Evolutionary conservation across 164 flowering plant species (phyloP), one percentile per base, ranked within the genome.

Genomic region (Annona cherimola): DNA sequence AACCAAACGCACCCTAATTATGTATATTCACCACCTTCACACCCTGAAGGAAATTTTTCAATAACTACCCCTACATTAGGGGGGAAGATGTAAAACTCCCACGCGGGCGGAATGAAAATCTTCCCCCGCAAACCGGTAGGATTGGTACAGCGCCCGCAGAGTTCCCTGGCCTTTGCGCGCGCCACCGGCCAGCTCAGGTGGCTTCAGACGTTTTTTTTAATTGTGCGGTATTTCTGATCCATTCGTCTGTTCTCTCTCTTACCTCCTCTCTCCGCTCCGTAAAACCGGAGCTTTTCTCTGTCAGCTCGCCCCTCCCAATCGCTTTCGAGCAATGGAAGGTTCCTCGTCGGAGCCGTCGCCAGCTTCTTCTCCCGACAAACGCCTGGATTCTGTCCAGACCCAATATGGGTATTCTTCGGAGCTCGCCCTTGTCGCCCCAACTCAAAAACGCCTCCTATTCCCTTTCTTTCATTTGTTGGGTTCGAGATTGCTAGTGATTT

Each of bases 341-440:
- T 50, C 57, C 9, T 50, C 57, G 14, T 50, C 35, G 35, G 35
- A 26, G 35, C 35, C 35, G 35, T 26, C 35, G 35, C 35, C 57
- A 11, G 43, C 69, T 43, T 64, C 44, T 76, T 75, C 75, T 55
- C 78, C 76, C 35, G 70, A 84, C 81, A 86, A 87, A 74, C 93
- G 96, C 66, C 85, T 85, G 69, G 85, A 80, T 81, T 92, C 87
- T 75, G 98, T 93, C 75, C 90, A 87, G 93, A 92, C 90, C 91
- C 92, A 82, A 20, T 82, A 81, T 68, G 97, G 97, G 97, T 90
- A 83, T 3, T 2, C 19, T 11, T 35, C 19, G 3, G 2, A 61
- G 59, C 18, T 16, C 43, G 4, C 4, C 42, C 3, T 35, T 2
- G 9, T 4, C 26, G 64, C 64, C 26, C 26, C n/a, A 42, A 35